A percentile compares a stretch with the other conserved stretches of the same genome.
Evolutionary conservation across 2,329 filamentous ascomycete genomes (phyloP).

Genomic region (Coniochaeta sp.): DNA sequence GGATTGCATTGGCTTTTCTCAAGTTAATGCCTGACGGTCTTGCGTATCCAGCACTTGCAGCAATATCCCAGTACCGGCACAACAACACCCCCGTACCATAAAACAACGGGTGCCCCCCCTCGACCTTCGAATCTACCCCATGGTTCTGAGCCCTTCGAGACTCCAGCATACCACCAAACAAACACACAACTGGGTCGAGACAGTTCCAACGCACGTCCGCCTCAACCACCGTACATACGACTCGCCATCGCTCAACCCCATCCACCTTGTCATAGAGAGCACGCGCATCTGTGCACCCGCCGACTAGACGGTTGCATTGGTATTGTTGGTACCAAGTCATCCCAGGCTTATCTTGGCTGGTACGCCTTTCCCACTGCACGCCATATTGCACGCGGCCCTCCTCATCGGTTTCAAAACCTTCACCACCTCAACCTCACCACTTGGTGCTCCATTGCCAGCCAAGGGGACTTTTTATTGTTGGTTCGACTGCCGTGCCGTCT

Average conservation of each 20-base stretch:
- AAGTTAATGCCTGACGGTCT: not conserved
- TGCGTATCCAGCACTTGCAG: not conserved
- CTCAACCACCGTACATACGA: not conserved
- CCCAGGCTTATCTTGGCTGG: not conserved
- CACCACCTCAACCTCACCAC: not conserved
- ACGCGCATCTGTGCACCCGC: not conserved
- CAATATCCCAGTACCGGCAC: not conserved
- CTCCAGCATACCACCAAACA: not conserved
- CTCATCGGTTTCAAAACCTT: not conserved
- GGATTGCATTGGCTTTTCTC: not conserved
- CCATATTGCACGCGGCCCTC: not conserved
- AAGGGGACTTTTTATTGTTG: not conserved
- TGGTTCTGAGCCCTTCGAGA: not conserved
- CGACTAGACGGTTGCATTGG: not conserved
- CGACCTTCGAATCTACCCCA: not conserved
- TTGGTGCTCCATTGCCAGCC: not conserved
- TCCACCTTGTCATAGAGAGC: not conserved
- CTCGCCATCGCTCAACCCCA: not conserved
- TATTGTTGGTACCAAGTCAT: not conserved
- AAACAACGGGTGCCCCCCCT: conserved; percentile 1
- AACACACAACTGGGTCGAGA: not conserved
- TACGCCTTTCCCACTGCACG: not conserved
- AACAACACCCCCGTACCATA: not conserved
- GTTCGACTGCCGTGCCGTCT: conserved; percentile 1
- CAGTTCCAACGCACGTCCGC: not conserved